phyloP scores from a whole-genome alignment of 2,329 filamentous ascomycete species.

The Geosmithia morbida region DNA sequence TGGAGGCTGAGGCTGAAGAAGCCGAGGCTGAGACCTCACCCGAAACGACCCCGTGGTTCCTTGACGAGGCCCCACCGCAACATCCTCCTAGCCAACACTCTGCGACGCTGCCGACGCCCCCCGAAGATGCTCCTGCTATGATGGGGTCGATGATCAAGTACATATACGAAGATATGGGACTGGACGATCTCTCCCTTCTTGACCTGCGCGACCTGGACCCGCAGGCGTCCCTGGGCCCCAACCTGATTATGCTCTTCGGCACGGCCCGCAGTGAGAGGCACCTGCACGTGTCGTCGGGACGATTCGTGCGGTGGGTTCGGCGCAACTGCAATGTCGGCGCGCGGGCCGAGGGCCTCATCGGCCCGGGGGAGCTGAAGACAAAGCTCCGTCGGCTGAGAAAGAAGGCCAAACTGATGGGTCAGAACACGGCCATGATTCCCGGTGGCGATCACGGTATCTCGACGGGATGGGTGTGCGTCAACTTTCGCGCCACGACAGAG shows the following conservation, averaged over 20 bases:
- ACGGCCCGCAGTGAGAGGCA: slow-evolving; percentile 89
- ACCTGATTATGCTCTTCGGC: slow-evolving; percentile 83
- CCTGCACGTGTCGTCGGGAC: slow-evolving; percentile 77
- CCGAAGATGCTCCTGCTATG: slow-evolving; percentile 55
- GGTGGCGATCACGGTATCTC: slow-evolving; percentile 71
- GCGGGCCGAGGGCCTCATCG: slow-evolving; percentile 75
- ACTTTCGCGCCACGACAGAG: slow-evolving; percentile 49
- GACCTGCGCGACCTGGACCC: slow-evolving; percentile 78
- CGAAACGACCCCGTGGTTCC: slow-evolving; percentile 60
- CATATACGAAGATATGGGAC: slow-evolving; percentile 68
- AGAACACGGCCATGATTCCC: slow-evolving; percentile 48
- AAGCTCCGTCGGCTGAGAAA: slow-evolving; percentile 70
- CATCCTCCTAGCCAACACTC: slow-evolving; percentile 33
- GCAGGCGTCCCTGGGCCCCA: slow-evolving; percentile 72
- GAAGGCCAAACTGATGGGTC: slow-evolving; percentile 67
- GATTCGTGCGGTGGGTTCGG: slow-evolving; percentile 77
- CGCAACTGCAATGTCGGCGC: slow-evolving; percentile 58
- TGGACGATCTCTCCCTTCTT: slow-evolving; percentile 67
- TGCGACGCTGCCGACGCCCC: slow-evolving; percentile 37
- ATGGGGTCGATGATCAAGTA: slow-evolving; percentile 62
- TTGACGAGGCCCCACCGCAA: slow-evolving; percentile 52
- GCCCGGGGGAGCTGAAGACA: slow-evolving; percentile 80
- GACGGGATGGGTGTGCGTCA: slow-evolving; percentile 94
- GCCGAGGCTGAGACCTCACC: not conserved
- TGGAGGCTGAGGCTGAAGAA: not conserved